These are phyloP conservation scores for Mycoemilia scoparia DNA, from an alignment of 192 early-diverging fungal genomes.

Conservation along the genomic window DNA sequence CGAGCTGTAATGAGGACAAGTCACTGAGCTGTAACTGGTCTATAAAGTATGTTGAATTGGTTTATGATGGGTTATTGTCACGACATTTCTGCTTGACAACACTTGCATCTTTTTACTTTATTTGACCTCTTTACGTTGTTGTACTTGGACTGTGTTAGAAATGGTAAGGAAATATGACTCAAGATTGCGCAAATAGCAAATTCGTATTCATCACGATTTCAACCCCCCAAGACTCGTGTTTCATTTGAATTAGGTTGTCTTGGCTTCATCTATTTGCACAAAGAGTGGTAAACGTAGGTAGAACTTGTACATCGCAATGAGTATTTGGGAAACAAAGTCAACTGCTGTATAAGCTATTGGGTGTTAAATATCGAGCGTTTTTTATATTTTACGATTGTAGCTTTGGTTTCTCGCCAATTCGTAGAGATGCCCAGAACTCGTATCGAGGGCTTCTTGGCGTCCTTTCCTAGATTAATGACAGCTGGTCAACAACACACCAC, in stretches of 20 bases:
- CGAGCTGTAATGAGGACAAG: no score
- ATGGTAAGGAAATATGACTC: no score
- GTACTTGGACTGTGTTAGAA: no score
- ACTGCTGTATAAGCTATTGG: neutral
- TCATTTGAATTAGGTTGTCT: slow-evolving; percentile 90
- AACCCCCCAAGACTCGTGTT: no score
- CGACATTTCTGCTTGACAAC: no score
- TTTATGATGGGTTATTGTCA: no score
- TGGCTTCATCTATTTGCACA: slow-evolving; percentile 78
- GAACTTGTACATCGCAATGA: neutral
- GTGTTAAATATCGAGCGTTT: neutral
- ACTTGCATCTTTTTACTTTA: no score
- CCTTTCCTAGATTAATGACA: slow-evolving; percentile 92
- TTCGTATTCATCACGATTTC: no score
- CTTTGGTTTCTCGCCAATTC: slow-evolving; percentile 86
- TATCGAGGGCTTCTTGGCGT: slow-evolving; percentile 89
- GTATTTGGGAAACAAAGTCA: neutral
- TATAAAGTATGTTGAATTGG: no score
- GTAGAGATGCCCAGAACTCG: slow-evolving; percentile 90
- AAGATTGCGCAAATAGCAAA: no score
- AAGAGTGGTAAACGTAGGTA: slow-evolving; percentile 79
- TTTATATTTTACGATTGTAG: slow-evolving; percentile 15
- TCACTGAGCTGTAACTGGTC: no score
- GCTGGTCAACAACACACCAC: slow-evolving; percentile 85
- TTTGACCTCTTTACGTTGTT: no score